Evolutionary conservation across 2,329 filamentous ascomycete genomes (phyloP), one percentile per base, ranked within the genome.

Genomic region (Huntiella moniliformis): DNA sequence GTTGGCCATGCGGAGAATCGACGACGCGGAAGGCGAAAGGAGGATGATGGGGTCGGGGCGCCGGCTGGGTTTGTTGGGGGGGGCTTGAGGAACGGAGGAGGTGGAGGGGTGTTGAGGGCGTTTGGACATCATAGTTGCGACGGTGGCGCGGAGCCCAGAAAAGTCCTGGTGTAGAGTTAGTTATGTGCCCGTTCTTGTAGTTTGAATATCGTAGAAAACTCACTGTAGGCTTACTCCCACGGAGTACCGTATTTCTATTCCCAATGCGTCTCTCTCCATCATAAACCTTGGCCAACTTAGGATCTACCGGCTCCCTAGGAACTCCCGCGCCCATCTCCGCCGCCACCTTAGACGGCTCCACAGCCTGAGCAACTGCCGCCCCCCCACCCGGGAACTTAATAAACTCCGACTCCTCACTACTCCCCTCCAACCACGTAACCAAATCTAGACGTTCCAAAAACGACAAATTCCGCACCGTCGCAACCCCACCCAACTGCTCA

Each of bases 381-480:
- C 77, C 78, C 18, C 80, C 80, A 43, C 92, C 61, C 6, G 84
- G 79, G 6, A 28, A 28, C 61, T 82, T 86, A 63, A 98, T 94
- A 59, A 87, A 91, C 60, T 96, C 88, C 61, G 81, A 88, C 57
- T 92, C 84, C 57, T 87, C 83, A 43, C 81, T 82, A 42, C 85
- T 84, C 35, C 88, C 87, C 57, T 88, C 84, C 45, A 98, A 67
- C 84, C 86, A 98, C 13, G 85, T 87, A 54, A 93, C 85, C 51
- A 98, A 67, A 60, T 96, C 88, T 45, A 95, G 65, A 45, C 83
- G 78, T 67, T 95, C 87, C 48, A 92, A 82, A 63, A 95, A 98
- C 34, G 83, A 79, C 52, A 96, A 66, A 59, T 91, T 93, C 62
- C 87, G 80, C 17, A 95, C 83, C 53, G 76, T 75, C 8, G 68